Evolutionary conservation across 495 filamentous ascomycete genomes (phyloP), one percentile per base, ranked within the genome.

Genomic region (Penicillium malachiteum): DNA sequence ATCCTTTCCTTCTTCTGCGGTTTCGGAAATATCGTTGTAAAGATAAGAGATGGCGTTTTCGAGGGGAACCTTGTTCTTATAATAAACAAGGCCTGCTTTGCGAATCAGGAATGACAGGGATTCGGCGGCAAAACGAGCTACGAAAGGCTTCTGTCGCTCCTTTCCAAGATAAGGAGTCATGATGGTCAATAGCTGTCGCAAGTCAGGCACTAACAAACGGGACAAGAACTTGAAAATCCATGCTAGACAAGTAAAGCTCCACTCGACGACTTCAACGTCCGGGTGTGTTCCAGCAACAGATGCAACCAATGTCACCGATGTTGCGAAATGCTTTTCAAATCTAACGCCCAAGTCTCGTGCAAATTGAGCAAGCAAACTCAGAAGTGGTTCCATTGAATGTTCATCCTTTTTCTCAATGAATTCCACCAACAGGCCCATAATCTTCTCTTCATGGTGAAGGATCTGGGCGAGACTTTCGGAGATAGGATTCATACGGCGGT

Each of bases 221-320:
- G 91, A 93, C 16, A 99, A 82, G 62, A 96, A 97, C 66, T 97
- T 99, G 81, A 97, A 95, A 14, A 96, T 82, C 82, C 95, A 97
- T 57, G 94, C 91, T 12, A 99, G 80, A 62, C 90, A 92, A 43
- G 84, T 91, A 68, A 99, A 97, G 52, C 91, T 92, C 95, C 94
- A 97, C 74, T 99, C 92, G 35, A 95, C 87, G 13, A 91, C 89
- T 58, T 93, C 91, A 32, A 90, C 80, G 58, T 85, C 83, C 1
- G 73, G 56, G 61, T 88, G 81, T 46, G 78, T 82, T 18, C 83
- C 82, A 34, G 87, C 85, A 35, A 90, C 65, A 3, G 78, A 81
- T 6, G 80, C 72, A 38, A 97, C 82, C 50, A 94, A 69, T 10
- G 76, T 78, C 39, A 97, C 82, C 4, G 86, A 79, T 14, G 81